phyloP scores from a whole-genome alignment of 148 eudicot genomes.

The Vaccinium corymbosum region DNA sequence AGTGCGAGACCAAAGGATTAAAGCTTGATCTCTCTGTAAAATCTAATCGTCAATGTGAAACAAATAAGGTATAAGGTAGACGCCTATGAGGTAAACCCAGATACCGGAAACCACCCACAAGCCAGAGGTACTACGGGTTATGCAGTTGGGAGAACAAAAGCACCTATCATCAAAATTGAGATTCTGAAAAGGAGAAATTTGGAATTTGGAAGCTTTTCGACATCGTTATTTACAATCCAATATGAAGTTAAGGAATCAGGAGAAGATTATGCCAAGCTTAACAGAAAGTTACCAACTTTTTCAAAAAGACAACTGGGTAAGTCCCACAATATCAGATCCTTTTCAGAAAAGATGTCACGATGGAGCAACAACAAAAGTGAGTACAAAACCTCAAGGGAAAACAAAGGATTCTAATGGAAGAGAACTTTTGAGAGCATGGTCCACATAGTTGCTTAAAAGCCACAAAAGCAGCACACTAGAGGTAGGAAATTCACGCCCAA shows the following conservation, averaged over 20 bases:
- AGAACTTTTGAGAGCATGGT: not conserved
- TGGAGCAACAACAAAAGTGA: not conserved
- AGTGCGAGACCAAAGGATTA: too few species aligned
- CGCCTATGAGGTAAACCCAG: not conserved
- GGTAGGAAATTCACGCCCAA: not conserved
- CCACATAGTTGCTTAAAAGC: constrained; percentile 11
- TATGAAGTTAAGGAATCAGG: constrained; percentile 8
- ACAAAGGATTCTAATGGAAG: not conserved
- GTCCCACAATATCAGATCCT: constrained; percentile 11
- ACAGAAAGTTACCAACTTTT: constrained; percentile 4
- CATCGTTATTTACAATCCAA: constrained; percentile 1
- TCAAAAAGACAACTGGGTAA: not conserved
- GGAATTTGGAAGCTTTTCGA: not conserved
- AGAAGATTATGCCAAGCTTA: not conserved
- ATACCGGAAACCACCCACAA: not conserved
- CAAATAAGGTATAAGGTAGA: not conserved
- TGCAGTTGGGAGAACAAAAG: not conserved
- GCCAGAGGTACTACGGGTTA: not conserved
- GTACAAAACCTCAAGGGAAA: not conserved
- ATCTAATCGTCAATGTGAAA: not conserved
- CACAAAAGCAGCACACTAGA: not conserved
- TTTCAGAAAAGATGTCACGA: not conserved
- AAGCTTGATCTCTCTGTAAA: not conserved
- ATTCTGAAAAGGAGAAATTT: not conserved
- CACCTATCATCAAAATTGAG: not conserved